Evolutionary conservation across 2,329 filamentous ascomycete genomes (phyloP), one percentile per base, ranked within the genome.

Genomic region (Sclerotinia minor): DNA sequence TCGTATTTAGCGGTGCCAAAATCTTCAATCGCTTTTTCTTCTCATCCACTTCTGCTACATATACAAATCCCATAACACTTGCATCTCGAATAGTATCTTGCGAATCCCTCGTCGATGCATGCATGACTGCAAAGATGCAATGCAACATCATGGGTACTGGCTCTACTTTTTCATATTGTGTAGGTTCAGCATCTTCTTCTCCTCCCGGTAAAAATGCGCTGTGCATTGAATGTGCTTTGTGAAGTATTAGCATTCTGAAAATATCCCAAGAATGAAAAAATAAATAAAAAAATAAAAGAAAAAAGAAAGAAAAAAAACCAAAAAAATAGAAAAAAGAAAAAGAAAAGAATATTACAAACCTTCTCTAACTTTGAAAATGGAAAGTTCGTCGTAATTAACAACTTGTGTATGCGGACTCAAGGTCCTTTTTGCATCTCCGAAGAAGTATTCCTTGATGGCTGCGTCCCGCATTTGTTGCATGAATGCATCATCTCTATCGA

Each of bases 391-490:
- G 76, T 93, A 95, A 70, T 92, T 89, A 5, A 96, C 87, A 69
- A 91, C 90, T 75, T 96, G 92, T 8, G 92, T 96, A 74, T 94
- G 91, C 0, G 95, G 95, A 57, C 91, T 95, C 2, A 99, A 82
- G 0, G 92, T 90, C 68, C 90, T 86, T 70, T 87, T 88, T 1
- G 85, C 80, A 71, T 91, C 90, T 13, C 95, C 95, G 77, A 97
- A 99, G 81, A 99, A 99, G 79, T 99, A 99, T 73, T 94, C 90
- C 72, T 91, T 90, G 64, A 97, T 93, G 63, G 91, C 86, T 0
- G 90, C 86, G 75, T 96, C 91, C 55, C 91, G 86, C 6, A 87
- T 80, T 21, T 87, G 84, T 74, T 92, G 90, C 83, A 94, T 87
- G 77, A 92, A 96, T 0, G 80, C 77, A 49, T 89, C 86, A 71